phyloP scores from a whole-genome alignment of 2,329 filamentous ascomycete genomes.

The Colletotrichum orchidophilum region DNA sequence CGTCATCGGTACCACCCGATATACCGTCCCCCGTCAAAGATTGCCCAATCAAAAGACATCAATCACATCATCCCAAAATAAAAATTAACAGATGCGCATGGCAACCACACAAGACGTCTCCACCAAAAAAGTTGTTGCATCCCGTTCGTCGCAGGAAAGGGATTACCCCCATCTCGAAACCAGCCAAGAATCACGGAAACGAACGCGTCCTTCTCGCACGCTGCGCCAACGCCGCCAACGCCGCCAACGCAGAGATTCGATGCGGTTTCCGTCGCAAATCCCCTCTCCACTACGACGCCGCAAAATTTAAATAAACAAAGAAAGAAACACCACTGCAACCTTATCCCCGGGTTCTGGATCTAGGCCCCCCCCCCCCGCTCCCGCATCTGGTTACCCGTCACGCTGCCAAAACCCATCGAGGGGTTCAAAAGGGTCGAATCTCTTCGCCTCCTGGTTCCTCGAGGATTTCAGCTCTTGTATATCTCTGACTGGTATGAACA shows the following conservation, averaged over 20 bases:
- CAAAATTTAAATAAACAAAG: neutral
- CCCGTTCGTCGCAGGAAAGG: neutral
- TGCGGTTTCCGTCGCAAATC: slow-evolving; percentile 9
- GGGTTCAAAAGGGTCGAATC: neutral
- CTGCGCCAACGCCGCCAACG: slow-evolving; percentile 10
- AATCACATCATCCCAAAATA: slow-evolving; percentile 18
- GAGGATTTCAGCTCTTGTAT: neutral
- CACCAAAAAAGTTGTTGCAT: slow-evolving; percentile 28
- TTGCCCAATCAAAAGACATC: slow-evolving; percentile 5
- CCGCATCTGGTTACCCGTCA: neutral
- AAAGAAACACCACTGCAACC: slow-evolving; percentile 6
- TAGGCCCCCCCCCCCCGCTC: neutral
- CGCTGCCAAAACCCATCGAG: neutral
- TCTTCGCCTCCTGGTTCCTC: neutral
- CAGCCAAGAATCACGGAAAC: slow-evolving; percentile 1
- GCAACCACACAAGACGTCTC: neutral
- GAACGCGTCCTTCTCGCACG: neutral
- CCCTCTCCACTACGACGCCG: neutral
- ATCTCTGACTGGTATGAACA: slow-evolving; percentile 4
- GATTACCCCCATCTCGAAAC: slow-evolving; percentile 2
- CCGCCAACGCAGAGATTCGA: slow-evolving; percentile 6
- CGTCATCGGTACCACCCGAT: slow-evolving; percentile 12
- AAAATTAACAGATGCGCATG: neutral
- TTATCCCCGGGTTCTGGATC: neutral
- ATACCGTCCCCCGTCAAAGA: neutral